These are phyloP conservation scores for Microdochium bolleyi DNA, from an alignment of 2,329 filamentous ascomycete genomes.

Conservation along the genomic window DNA sequence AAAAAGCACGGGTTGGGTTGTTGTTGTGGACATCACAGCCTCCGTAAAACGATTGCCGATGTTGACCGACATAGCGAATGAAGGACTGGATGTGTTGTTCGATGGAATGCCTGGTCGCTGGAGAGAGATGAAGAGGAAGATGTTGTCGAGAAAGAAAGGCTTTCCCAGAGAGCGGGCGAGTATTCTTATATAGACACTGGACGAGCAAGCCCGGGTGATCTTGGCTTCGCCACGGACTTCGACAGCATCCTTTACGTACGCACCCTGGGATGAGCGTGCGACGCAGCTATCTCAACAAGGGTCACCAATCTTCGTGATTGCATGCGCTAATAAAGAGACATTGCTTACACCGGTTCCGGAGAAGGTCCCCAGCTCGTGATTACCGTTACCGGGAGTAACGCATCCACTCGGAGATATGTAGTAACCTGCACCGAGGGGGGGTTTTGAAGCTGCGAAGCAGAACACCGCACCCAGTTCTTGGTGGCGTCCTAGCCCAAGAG, in stretches of 20 bases:
- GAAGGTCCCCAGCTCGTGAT: not conserved
- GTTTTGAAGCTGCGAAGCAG: not conserved
- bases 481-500: not conserved
- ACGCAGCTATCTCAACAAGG: not conserved
- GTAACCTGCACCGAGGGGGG: not conserved
- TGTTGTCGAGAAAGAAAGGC: not conserved
- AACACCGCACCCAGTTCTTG: not conserved
- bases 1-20: not conserved
- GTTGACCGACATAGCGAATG: not conserved
- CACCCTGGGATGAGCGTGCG: not conserved
- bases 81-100: not conserved
- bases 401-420: not conserved
- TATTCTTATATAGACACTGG: not conserved
- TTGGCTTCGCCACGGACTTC: not conserved
- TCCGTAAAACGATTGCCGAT: not conserved
- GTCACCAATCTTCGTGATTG: not conserved
- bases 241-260: not conserved
- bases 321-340: not conserved
- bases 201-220: not conserved
- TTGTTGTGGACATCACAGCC: not conserved
- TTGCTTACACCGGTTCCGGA: not conserved
- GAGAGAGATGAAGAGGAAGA: not conserved
- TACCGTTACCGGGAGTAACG: not conserved
- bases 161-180: not conserved
- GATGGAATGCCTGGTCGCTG: not conserved